Percentiles rank a stretch among this genome's conserved stretches.
phyloP scores from a whole-genome alignment of 805 yeast species.

The Starmerella powellii region DNA sequence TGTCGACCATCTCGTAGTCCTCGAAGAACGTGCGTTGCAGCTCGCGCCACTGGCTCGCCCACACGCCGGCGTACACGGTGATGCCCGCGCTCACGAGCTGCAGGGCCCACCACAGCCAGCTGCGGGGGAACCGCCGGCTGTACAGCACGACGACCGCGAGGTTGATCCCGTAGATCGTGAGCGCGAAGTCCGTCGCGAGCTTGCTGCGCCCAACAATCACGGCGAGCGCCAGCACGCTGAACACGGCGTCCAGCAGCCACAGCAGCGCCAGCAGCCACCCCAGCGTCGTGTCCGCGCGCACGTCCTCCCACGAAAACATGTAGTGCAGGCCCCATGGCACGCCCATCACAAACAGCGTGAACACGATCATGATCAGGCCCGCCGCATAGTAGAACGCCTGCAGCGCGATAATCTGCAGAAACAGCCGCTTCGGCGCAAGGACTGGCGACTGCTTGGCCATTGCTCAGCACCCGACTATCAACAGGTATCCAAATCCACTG shows the following conservation, averaged over 20 bases:
- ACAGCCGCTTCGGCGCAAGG: slow-evolving; percentile 46
- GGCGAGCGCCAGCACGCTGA: slow-evolving; percentile 75
- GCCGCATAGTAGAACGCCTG: slow-evolving; percentile 70
- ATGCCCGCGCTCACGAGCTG: slow-evolving; percentile 57
- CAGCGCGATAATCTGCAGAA: slow-evolving; percentile 61
- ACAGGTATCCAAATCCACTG: no score
- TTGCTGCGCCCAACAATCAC: slow-evolving; percentile 84
- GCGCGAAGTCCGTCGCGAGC: slow-evolving; percentile 89
- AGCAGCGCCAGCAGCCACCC: slow-evolving; percentile 63
- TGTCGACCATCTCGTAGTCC: slow-evolving; percentile 33
- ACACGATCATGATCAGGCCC: slow-evolving; percentile 53
- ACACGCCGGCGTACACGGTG: slow-evolving; percentile 72
- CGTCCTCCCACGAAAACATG: slow-evolving; percentile 70
- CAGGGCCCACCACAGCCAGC: slow-evolving; percentile 72
- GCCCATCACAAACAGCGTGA: slow-evolving; percentile 59
- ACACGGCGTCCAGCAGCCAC: slow-evolving; percentile 74
- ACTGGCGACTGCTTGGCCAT: slow-evolving; percentile 31
- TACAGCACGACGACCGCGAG: slow-evolving; percentile 55
- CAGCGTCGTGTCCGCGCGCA: slow-evolving; percentile 61
- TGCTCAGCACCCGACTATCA: no score
- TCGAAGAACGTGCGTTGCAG: slow-evolving; percentile 81
- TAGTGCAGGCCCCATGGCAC: slow-evolving; percentile 52
- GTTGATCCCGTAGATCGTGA: slow-evolving; percentile 81
- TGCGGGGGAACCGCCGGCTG: slow-evolving; percentile 55
- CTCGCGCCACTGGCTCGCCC: slow-evolving; percentile 87